A percentile compares a stretch with the other conserved stretches of the same genome.
Conservation (phyloP, 768 basidiomycete genomes). For the Lyophyllum atratum region DNA sequence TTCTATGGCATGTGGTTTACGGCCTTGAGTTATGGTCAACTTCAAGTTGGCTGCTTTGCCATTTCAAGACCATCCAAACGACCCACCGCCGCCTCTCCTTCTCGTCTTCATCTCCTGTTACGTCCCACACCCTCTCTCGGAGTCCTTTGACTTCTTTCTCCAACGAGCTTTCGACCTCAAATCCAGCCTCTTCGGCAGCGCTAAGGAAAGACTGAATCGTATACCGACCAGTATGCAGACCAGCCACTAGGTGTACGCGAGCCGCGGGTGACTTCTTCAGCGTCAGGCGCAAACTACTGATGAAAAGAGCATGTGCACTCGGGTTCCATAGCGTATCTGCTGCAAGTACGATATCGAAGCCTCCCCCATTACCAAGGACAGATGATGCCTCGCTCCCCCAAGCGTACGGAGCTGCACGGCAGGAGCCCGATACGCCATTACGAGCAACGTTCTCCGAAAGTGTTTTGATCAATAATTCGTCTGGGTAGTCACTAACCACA, state of each 20-base stretch:
- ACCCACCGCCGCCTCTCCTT: slow-evolving; percentile 71
- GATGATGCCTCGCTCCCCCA: slow-evolving; percentile 60
- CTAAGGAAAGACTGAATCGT: slow-evolving; percentile 64
- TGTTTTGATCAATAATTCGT: slow-evolving; percentile 57
- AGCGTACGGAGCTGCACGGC: slow-evolving; percentile 56
- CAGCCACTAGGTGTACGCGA: slow-evolving; percentile 67
- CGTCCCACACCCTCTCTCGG: slow-evolving; percentile 49
- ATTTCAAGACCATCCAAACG: slow-evolving; percentile 62
- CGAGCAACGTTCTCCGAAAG: slow-evolving; percentile 55
- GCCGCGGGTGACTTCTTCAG: slow-evolving; percentile 45
- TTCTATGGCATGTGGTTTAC: not conserved
- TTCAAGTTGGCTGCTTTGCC: slow-evolving; percentile 27
- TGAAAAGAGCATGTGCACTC: slow-evolving; percentile 54
- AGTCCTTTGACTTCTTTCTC: slow-evolving; percentile 51
- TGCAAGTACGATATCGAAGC: slow-evolving; percentile 68
- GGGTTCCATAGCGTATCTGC: slow-evolving; percentile 83
- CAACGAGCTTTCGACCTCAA: slow-evolving; percentile 43
- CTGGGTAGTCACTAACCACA: slow-evolving; percentile 72
- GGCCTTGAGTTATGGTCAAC: not conserved
- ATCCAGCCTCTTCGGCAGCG: slow-evolving; percentile 36
- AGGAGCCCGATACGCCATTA: slow-evolving; percentile 51
- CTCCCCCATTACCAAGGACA: slow-evolving; percentile 23
- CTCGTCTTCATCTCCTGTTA: slow-evolving; percentile 61
- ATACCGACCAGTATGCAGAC: slow-evolving; percentile 76
- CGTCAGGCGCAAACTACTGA: slow-evolving; percentile 51